Base-by-base conservation (phyloP, 2,329 filamentous ascomycete species). In the Fusarium coffeatum region DNA sequence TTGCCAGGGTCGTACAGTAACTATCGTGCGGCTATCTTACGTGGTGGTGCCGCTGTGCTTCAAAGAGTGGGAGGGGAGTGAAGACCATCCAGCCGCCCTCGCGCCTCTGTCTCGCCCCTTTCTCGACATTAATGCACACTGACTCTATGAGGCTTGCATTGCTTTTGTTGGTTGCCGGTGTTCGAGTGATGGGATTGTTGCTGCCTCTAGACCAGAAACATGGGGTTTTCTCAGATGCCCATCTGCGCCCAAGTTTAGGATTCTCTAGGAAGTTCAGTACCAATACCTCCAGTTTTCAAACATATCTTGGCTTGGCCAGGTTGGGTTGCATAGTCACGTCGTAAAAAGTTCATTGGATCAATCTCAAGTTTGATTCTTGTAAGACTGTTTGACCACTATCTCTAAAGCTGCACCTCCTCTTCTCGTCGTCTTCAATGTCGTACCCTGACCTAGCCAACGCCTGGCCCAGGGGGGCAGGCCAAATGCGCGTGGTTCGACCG, bases 71-170 rank as follows among this genome's bases (percentile, higher is more conserved):
- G 50, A 61, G 50, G 53, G 63, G 66, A 66, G 67, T 68, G 62
- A 54, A 66, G 23, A 50, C 46, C 32, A 30, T n/a, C 40, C 57
- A 64, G 54, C 54, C 67, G 67, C 67, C 55, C 54, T 61, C 63
- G 68, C 67, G 68, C 67, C 71, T 70, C 64, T 60, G 47, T 43
- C 55, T 51, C 56, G 50, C 48, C 67, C 53, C 46, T 63, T 62
- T 55, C 34, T 37, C 7, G 34, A n/a, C 10, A 18, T 37, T 37
- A 37, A 37, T 37, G 34, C 12, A 37, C 34, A 37, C n/a, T 37
- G 34, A 32, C 15, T 40, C 23, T 45, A 37, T 32, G 40, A 58
- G 22, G 15, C 12, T 32, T 47, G 32, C 10, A 37, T 40, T 49
- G 28, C 18, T 27, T 25, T 56, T 48, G 45, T 37, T 40, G 30